Evolutionary conservation across 495 filamentous ascomycete genomes (phyloP).

Genomic region (Sporormia fimetaria): DNA sequence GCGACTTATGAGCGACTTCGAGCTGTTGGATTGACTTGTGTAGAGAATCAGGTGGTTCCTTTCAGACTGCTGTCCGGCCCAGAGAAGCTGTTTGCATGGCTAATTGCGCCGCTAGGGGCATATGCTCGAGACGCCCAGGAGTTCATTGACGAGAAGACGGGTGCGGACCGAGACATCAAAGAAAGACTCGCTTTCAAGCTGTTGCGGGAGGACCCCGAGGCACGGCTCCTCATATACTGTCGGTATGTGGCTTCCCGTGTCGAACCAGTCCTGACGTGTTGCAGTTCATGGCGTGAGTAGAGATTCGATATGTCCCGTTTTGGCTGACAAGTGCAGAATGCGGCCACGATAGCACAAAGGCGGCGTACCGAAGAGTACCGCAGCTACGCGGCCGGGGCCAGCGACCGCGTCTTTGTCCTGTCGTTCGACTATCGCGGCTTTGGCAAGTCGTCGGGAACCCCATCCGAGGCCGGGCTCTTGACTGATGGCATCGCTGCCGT

Average conservation of each 20-base stretch:
- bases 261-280: not conserved
- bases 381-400: constrained; percentile 45
- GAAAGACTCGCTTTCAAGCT: constrained; percentile 45
- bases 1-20: constrained; percentile 63
- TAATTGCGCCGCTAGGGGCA: constrained; percentile 54
- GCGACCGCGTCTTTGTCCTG: constrained; percentile 48
- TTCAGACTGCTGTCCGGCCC: constrained; percentile 51
- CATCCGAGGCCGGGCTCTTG: constrained; percentile 25
- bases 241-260: not conserved
- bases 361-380: constrained; percentile 53
- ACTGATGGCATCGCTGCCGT: constrained; percentile 46
- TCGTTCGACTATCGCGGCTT: constrained; percentile 37
- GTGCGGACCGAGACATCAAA: constrained; percentile 45
- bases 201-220: constrained; percentile 50
- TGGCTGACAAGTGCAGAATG: constrained; percentile 40
- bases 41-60: constrained; percentile 53
- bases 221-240: constrained; percentile 44
- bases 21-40: constrained; percentile 51
- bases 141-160: constrained; percentile 41
- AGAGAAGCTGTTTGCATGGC: constrained; percentile 57
- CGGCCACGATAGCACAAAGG: constrained; percentile 53
- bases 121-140: constrained; percentile 46
- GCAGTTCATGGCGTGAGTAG: constrained; percentile 20
- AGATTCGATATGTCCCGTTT: not conserved
- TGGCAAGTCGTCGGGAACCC: constrained; percentile 25